A percentile compares a stretch with the other conserved stretches of the same genome.
These are phyloP conservation scores for Pachysandra terminalis DNA, from an alignment of 164 flowering plant species.

Conservation along the genomic window DNA sequence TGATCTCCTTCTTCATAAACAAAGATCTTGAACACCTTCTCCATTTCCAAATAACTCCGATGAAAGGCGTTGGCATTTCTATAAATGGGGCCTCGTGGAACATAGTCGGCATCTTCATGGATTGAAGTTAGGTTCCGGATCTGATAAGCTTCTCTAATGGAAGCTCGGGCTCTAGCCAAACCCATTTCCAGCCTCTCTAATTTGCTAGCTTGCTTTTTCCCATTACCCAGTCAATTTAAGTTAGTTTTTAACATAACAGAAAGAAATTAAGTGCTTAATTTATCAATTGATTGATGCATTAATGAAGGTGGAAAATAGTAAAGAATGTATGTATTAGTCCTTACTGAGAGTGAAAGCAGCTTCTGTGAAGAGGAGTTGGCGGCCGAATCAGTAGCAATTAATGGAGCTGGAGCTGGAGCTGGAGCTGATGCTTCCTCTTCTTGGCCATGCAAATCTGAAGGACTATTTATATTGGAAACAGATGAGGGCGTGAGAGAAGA, in stretches of 20 bases:
- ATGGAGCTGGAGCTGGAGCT: neutral
- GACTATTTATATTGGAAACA: neutral
- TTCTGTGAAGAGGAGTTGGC: neutral
- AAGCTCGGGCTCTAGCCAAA: constrained; percentile 26
- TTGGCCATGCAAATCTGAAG: neutral
- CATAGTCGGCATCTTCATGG: constrained; percentile 29
- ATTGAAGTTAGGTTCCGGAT: constrained; percentile 17
- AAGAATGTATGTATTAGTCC: too few species aligned
- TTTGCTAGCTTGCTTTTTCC: constrained; percentile 5
- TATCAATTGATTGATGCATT: neutral
- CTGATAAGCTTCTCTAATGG: constrained; percentile 34
- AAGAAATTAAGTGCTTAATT: neutral
- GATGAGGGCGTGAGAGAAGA: neutral
- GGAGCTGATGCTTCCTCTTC: too few species aligned
- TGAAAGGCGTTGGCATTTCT: constrained; percentile 41
- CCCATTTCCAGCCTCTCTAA: constrained; percentile 28
- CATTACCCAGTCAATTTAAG: neutral
- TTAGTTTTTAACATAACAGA: too few species aligned
- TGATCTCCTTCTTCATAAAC: constrained; percentile 72
- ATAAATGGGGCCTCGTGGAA: constrained; percentile 44
- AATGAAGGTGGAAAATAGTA: too few species aligned
- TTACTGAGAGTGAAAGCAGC: too few species aligned
- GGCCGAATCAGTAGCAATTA: too few species aligned
- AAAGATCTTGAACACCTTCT: too few species aligned
- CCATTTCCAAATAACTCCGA: constrained; percentile 71